phyloP scores from a whole-genome alignment of 768 basidiomycete species.

The Hygrocybe coccinea region DNA sequence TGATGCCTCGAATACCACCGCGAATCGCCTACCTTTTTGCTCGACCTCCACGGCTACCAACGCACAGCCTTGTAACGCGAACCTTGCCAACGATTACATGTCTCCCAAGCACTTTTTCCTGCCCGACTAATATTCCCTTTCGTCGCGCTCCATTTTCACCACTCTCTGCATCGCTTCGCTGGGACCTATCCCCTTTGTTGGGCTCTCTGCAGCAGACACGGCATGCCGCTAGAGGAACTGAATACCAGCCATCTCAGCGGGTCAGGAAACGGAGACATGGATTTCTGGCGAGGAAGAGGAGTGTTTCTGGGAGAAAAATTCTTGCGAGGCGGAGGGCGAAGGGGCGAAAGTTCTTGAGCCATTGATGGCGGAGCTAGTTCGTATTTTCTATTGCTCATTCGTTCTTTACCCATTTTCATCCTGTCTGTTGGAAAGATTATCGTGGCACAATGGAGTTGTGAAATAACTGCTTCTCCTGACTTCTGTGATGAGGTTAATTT shows the following conservation, averaged over 20 bases:
- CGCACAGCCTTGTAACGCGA: neutral
- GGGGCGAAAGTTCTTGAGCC: slow-evolving; percentile 5
- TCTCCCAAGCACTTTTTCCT: neutral
- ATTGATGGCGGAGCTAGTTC: neutral
- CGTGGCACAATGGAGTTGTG: no score
- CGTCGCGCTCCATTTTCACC: neutral
- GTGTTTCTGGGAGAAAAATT: slow-evolving; percentile 3
- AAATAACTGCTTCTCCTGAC: no score
- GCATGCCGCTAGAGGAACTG: slow-evolving; percentile 1
- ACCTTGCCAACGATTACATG: neutral
- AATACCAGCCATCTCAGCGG: slow-evolving; percentile 6
- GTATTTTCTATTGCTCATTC: neutral
- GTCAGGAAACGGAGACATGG: slow-evolving; percentile 8
- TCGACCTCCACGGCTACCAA: neutral
- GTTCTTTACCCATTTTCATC: no score
- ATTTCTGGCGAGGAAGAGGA: slow-evolving; percentile 6
- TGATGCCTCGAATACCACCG: slow-evolving; percentile 3
- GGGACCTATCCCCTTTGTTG: neutral
- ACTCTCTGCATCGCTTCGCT: neutral
- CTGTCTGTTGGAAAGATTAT: no score
- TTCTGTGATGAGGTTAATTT: no score
- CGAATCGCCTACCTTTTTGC: neutral
- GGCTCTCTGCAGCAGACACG: slow-evolving; percentile 5
- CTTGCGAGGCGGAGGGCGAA: slow-evolving; percentile 5
- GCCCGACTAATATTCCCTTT: neutral